Evolutionary conservation across 371 early-diverging fungal genomes (phyloP), one percentile per base, ranked within the genome.

Genomic region (Mortierella sp.): DNA sequence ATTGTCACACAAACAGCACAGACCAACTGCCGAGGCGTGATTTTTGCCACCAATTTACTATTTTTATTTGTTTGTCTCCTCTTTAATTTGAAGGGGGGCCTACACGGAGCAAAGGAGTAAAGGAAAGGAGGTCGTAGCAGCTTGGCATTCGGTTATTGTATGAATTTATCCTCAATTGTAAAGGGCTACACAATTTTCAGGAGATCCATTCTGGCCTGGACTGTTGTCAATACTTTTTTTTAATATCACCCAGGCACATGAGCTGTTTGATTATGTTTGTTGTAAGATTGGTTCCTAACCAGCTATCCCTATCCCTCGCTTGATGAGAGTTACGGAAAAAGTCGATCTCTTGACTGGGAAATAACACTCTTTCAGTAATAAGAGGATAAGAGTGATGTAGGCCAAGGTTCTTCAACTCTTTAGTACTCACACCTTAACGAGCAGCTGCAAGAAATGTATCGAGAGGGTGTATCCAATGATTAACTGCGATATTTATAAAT

Each of bases 91-190:
- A n/a, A n/a, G 11, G 20, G 55, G 55, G 6, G 24, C 24, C 28
- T 55, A n/a, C 55, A 55, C 55, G 55, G 55, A 14, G 55, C 55
- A 55, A 55, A 55, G 55, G 55, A 55, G 55, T 9, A 24, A 55
- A 30, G 11, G 11, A 55, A 55, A 55, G 30, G 55, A 28, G 55
- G 12, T 28, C 24, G 14, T 24, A 55, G 16, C 18, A 55, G 28
- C 22, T 11, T 18, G 22, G 24, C 22, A 24, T 52, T 24, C 22
- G 10, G 52, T n/a, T 52, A 18, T 52, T 52, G 52, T 52, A 22
- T 24, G 16, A 28, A 14, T 30, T 20, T 51, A 55, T 55, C 30
- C 24, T 28, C 18, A 28, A 14, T 24, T 28, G 26, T 55, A 28
- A 28, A 55, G 55, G 28, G 55, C 18, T 22, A 52, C 24, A 28